Evolutionary conservation across 2,329 filamentous ascomycete species (phyloP), one percentile per base, ranked within the genome.

Genomic region (Ophiostoma tasmaniense): DNA sequence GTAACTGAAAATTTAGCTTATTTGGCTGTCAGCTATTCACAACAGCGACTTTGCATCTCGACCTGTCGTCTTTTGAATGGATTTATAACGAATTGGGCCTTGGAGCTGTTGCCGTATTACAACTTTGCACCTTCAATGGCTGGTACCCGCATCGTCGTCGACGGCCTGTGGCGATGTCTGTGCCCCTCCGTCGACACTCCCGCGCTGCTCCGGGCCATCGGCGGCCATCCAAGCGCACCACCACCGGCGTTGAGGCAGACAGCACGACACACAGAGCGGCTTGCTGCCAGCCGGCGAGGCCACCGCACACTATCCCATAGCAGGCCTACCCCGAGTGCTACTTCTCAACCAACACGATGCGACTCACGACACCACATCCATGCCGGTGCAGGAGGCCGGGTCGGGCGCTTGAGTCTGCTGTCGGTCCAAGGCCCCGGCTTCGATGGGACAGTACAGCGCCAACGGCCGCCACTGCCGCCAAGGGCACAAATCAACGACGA

Each of bases 141-240:
- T 55, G 73, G 76, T 69, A 73, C 77, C 66, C 78, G 78, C 71
- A 73, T 83, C 66, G 75, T 80, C 1, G 74, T 82, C 45, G 87
- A 90, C 76, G 85, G 87, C 71, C 81, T 90, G 64, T 89, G 87
- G 85, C 84, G 84, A 75, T 88, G 84, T 74, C 78, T 90, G 20
- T 89, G 85, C 74, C 87, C 87, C 14, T 83, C 81, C 10, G 79
- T 85, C 69, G 82, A 85, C 73, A 72, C 77, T 7, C 69, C 73
- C 4, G 74, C 77, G 2, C 74, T 83, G 14, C 76, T 76, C 3
- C 78, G 73, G 67, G 74, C 78, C 20, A 70, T 78, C 69, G 72
- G 69, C 68, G 28, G 37, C 68, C 20, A n/a, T 17, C 20, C 20
- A 20, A 33, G 20, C 30, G 17, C 70, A 74, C 17, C 72, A 69